A percentile compares a stretch with the other conserved stretches of the same genome.
Evolutionary conservation across 768 basidiomycete species (phyloP).

Genomic region (Galerina sulciceps): DNA sequence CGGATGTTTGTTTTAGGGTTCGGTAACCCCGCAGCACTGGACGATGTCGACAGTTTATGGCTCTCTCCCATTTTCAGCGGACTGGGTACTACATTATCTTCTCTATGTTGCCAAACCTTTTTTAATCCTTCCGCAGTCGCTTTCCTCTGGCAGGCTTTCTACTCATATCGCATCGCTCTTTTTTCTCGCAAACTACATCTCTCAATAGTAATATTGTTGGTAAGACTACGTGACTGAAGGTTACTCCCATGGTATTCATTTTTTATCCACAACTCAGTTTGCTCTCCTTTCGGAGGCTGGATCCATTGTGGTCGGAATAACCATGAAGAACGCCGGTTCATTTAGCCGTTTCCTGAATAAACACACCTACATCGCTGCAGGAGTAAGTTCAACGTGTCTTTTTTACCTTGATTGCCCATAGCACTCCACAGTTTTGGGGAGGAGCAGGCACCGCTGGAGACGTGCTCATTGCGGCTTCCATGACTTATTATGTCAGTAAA

Average conservation of each 20-base stretch:
- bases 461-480: slow-evolving; percentile 15
- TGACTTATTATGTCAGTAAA: slow-evolving; percentile 16
- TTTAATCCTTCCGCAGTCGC: slow-evolving; percentile 7
- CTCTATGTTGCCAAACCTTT: not conserved
- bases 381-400: slow-evolving; percentile 3
- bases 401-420: not conserved
- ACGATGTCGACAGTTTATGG: slow-evolving; percentile 18
- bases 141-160: slow-evolving; percentile 15
- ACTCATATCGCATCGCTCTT: slow-evolving; percentile 16
- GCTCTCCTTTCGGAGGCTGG: slow-evolving; percentile 7
- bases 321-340: slow-evolving; percentile 10
- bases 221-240: not conserved
- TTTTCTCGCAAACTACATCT: not conserved
- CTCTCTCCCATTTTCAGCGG: slow-evolving; percentile 21
- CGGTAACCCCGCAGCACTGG: slow-evolving; percentile 15
- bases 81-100: slow-evolving; percentile 4
- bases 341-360: slow-evolving; percentile 16
- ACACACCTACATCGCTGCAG: slow-evolving; percentile 5
- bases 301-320: slow-evolving; percentile 11
- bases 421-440: slow-evolving; percentile 14
- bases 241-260: not conserved
- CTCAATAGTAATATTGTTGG: slow-evolving; percentile 2
- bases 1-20: slow-evolving; percentile 23
- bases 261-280: not conserved
- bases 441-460: slow-evolving; percentile 16